Evolutionary conservation across 1,139 yeast species (phyloP).

Genomic region (Hyphopichia buzzinii): DNA sequence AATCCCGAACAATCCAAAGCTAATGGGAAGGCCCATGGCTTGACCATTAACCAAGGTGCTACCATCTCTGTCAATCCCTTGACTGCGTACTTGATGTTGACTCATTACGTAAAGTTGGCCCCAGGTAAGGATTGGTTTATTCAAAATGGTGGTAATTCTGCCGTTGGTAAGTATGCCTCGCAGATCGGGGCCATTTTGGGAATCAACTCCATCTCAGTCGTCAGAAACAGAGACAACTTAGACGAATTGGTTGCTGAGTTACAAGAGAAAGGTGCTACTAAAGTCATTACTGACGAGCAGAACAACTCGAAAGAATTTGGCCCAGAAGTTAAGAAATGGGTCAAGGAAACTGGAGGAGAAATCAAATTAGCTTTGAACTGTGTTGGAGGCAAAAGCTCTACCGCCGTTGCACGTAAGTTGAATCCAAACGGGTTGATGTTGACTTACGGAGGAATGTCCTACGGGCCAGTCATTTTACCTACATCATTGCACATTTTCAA

Average conservation of each 20-base stretch:
- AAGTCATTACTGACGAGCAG: conserved; percentile 87
- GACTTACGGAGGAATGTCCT: conserved; percentile 98
- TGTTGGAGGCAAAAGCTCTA: conserved; percentile 85
- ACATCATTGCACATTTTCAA: conserved; percentile 88
- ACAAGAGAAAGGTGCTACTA: conserved; percentile 70
- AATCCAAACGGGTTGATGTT: conserved; percentile 66
- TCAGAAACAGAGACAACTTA: conserved; percentile 79
- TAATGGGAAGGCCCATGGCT: conserved; percentile 36
- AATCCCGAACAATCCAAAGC: conserved; percentile 35
- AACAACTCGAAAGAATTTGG: conserved; percentile 66
- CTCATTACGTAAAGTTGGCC: conserved; percentile 58
- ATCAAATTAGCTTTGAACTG: conserved; percentile 84
- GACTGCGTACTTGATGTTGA: conserved; percentile 88
- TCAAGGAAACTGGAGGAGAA: conserved; percentile 51
- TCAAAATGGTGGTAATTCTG: conserved; percentile 95
- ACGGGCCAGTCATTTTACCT: conserved; percentile 87
- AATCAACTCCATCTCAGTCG: conserved; percentile 78
- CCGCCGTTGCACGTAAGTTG: conserved; percentile 80
- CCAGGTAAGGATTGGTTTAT: conserved; percentile 86
- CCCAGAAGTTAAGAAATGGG: conserved; percentile 60
- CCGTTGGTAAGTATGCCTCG: conserved; percentile 91
- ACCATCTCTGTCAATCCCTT: conserved; percentile 89
- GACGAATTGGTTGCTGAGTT: conserved; percentile 61
- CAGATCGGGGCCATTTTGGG: conserved; percentile 83
- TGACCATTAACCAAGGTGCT: conserved; percentile 70